These are phyloP conservation scores for Lactarius pseudohatsudake DNA, from an alignment of 768 basidiomycete genomes.

Conservation along the genomic window DNA sequence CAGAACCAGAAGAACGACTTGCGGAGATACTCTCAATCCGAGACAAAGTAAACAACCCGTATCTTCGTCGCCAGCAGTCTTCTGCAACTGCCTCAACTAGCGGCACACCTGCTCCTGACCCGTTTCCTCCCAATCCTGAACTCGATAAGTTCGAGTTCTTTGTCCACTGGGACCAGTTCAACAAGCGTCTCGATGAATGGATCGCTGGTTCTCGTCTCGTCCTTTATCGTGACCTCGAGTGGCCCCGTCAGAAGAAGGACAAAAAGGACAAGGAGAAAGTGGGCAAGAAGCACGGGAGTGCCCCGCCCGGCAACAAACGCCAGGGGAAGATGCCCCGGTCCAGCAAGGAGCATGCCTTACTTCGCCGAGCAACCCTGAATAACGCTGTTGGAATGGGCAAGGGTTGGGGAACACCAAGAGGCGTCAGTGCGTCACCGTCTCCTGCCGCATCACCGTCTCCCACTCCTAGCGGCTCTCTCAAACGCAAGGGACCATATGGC, in stretches of 20 bases:
- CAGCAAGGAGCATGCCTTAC: conserved; percentile 29
- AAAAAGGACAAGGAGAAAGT: conserved; percentile 48
- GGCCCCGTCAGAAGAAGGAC: conserved; percentile 90
- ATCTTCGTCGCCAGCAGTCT: conserved; percentile 44
- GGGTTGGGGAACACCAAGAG: conserved; percentile 32
- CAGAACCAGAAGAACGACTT: conserved; percentile 78
- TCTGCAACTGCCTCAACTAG: conserved; percentile 37
- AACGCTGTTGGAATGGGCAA: conserved; percentile 29
- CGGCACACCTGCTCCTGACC: conserved; percentile 40
- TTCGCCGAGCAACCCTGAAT: conserved; percentile 45
- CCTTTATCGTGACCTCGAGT: conserved; percentile 83
- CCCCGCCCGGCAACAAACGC: conserved; percentile 25
- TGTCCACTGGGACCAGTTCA: conserved; percentile 98
- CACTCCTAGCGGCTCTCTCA: conserved; percentile 54
- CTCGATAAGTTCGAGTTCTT: conserved; percentile 88
- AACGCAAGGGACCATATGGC: conserved; percentile 67
- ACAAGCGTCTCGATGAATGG: conserved; percentile 99
- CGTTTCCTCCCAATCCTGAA: conserved; percentile 50
- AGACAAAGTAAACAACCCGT: conserved; percentile 71
- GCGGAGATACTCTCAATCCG: conserved; percentile 96
- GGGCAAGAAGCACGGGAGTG: conserved; percentile 53
- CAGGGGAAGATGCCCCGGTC: conserved; percentile 31
- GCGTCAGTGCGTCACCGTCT: conserved; percentile 31
- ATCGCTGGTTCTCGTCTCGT: conserved; percentile 86
- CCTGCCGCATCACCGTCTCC: conserved; percentile 53